These are phyloP conservation scores for Apiospora arundinis DNA, from an alignment of 2,329 filamentous ascomycete species.

Conservation along the genomic window DNA sequence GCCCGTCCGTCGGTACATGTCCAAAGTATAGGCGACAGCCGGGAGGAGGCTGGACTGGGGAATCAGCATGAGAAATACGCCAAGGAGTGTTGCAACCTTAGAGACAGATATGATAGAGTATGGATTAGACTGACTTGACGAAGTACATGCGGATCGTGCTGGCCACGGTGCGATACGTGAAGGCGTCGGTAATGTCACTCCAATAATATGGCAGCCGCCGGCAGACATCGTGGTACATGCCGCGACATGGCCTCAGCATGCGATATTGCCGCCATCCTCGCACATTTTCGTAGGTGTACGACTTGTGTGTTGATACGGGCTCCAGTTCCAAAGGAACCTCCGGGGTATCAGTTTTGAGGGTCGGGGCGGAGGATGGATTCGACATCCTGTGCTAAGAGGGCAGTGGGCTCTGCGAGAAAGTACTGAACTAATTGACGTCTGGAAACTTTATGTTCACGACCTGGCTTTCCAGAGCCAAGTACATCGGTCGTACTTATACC, in stretches of 20 bases:
- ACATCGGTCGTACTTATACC: too few relatives aligned
- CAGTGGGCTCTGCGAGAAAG: too few relatives aligned
- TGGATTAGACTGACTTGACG: slow-evolving; percentile 49
- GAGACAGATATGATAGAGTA: background rate
- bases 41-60: slow-evolving; percentile 52
- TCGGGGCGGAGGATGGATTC: background rate
- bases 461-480: too few relatives aligned
- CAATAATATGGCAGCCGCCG: slow-evolving; percentile 55
- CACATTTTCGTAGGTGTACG: slow-evolving; percentile 43
- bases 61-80: slow-evolving; percentile 30
- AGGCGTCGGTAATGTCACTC: slow-evolving; percentile 61
- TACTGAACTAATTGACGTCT: too few relatives aligned
- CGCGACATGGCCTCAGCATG: slow-evolving; percentile 51
- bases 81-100: too few relatives aligned
- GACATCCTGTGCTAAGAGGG: background rate
- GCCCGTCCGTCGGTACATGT: slow-evolving; percentile 62
- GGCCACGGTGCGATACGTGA: slow-evolving; percentile 60
- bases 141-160: slow-evolving; percentile 65
- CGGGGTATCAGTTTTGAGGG: background rate
- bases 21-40: slow-evolving; percentile 63
- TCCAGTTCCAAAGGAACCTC: background rate
- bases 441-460: too few relatives aligned
- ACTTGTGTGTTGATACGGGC: background rate
- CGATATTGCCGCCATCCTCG: slow-evolving; percentile 49
- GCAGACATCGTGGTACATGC: slow-evolving; percentile 61